phyloP scores from a whole-genome alignment of 495 filamentous ascomycete genomes.

The Trichocladium uniseriatum region DNA sequence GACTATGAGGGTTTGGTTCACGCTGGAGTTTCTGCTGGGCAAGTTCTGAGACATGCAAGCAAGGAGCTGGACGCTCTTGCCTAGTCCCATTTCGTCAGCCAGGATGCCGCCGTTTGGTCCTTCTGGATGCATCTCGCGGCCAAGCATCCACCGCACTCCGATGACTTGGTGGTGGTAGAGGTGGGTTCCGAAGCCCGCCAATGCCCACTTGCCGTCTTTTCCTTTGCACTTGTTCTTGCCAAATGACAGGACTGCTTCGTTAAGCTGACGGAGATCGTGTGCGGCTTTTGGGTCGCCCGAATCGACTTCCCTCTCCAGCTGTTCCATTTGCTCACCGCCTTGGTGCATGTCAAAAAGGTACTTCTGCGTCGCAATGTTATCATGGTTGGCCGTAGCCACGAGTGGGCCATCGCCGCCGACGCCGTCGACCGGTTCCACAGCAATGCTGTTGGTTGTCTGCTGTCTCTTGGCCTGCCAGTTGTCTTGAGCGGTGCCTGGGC shows the following conservation, averaged over 20 bases:
- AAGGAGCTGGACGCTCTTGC: conserved; percentile 48
- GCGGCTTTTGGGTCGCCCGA: not conserved
- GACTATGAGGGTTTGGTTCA: conserved; percentile 37
- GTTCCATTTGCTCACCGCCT: not conserved
- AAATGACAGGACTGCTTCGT: not conserved
- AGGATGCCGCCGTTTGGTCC: conserved; percentile 46
- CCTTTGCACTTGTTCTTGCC: not conserved
- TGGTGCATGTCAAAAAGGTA: not conserved
- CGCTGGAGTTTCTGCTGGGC: conserved; percentile 11
- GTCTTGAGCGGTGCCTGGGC: too few species aligned
- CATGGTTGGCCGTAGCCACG: too few species aligned
- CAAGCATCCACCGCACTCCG: conserved; percentile 48
- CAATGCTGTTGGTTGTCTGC: too few species aligned
- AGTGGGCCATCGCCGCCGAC: too few species aligned
- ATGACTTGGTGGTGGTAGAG: conserved; percentile 48
- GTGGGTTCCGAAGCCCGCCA: conserved; percentile 28
- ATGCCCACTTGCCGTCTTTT: conserved; percentile 1
- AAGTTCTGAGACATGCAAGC: conserved; percentile 44
- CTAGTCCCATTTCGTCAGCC: conserved; percentile 56
- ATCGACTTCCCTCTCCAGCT: not conserved
- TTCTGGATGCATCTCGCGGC: conserved; percentile 36
- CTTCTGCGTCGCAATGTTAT: not conserved
- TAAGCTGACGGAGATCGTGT: not conserved
- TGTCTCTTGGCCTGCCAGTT: too few species aligned
- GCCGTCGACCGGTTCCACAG: too few species aligned